Base-by-base conservation (phyloP, 202 grass and related monocot species). In the Setaria viridis region DNA sequence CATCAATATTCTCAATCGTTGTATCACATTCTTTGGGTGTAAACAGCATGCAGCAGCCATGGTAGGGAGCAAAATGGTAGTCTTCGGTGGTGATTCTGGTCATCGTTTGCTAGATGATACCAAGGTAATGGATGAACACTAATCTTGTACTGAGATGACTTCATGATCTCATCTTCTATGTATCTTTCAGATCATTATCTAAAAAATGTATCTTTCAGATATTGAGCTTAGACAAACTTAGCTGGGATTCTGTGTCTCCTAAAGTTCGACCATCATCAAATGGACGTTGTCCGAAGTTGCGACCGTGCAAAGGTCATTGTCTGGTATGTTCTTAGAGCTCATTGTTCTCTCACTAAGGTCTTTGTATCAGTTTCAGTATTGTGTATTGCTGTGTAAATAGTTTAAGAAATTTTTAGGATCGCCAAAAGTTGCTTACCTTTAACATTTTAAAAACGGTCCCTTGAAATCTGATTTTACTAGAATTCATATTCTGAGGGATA, bases 51-150 rank as follows among this genome's bases (percentile, higher is more conserved):
- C 97, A 70, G 94, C 94, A 88, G 97, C 92, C 34, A 83, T 94
- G 72, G 88, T 97, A 65, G 97, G 97, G 53, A 97, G 89, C 80
- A 99, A 99, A 90, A 99, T 99, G 97, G 65, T 99, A 33, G 89
- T 97, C 57, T 91, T 94, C 32, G 97, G 97, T 57, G 97, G 97
- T 11, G 94, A 99, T 80, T 88, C 91, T 25, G 92, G 94, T 43
- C 80, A 93, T 82, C 65, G 39, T 75, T 91, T 97, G 54, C 85
- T 99, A 55, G 97, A 99, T 82, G 97, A 99, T 90, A 99, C 87
- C 35, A 86, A 86, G 89, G 97, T 99, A 94, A 86, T 62, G 43
- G 47, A 47, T 89, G 48, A 46, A 12, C 29, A 47, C 46, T 57
- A 29, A 82, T 68, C 49, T 29, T 67, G 35, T 78, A 72, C 53